phyloP scores from a whole-genome alignment of 2,329 filamentous ascomycete species.

The Clarireedia monteithiana region DNA sequence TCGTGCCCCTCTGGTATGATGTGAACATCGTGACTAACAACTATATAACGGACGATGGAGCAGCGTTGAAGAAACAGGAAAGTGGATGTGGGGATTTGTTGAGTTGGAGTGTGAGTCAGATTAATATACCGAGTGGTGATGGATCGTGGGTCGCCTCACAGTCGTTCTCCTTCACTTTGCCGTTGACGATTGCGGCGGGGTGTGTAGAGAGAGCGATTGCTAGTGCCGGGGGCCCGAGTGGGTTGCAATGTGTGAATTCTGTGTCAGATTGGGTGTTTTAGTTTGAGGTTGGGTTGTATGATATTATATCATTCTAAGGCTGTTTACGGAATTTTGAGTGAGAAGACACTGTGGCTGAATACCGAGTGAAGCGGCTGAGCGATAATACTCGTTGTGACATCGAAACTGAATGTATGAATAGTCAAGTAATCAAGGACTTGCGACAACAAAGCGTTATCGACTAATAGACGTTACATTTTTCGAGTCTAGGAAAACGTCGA shows the following conservation, averaged over 20 bases:
- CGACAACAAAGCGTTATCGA: too few species aligned
- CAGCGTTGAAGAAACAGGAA: background rate
- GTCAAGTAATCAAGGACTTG: too few species aligned
- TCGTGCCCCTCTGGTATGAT: background rate
- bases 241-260: background rate
- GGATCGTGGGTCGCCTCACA: background rate
- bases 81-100: background rate
- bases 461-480: too few species aligned
- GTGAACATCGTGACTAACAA: background rate
- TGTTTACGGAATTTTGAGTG: too few species aligned
- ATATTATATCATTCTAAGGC: too few species aligned
- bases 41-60: background rate
- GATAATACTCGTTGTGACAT: too few species aligned
- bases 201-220: background rate
- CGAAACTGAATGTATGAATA: too few species aligned
- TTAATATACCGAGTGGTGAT: background rate
- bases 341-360: too few species aligned
- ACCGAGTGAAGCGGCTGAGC: too few species aligned
- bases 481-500: too few species aligned
- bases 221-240: background rate
- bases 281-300: background rate
- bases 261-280: background rate
- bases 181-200: background rate
- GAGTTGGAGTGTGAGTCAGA: background rate
- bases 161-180: background rate